Conservation (phyloP, 257 asterid genomes). For the Solanum peruvianum region DNA sequence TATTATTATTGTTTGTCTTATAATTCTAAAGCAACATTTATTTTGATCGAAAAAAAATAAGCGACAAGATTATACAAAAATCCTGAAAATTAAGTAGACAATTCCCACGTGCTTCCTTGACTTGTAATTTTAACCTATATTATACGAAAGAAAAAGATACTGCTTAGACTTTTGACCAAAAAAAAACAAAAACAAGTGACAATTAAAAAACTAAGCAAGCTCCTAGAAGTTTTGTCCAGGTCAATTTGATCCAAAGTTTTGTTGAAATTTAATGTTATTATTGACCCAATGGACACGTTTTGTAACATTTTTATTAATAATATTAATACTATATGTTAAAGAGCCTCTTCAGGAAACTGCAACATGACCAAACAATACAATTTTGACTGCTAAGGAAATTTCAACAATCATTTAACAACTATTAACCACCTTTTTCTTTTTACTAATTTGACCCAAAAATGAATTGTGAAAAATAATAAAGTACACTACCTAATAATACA, state of each 20-base stretch:
- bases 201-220: not conserved
- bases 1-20: too few species aligned
- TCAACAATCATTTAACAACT: not conserved
- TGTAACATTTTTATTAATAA: not conserved
- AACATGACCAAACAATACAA: not conserved
- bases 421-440: not conserved
- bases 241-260: not conserved
- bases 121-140: not conserved
- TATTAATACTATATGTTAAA: not conserved
- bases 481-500: not conserved
- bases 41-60: not conserved
- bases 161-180: not conserved
- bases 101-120: not conserved
- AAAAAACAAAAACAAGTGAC: not conserved
- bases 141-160: not conserved
- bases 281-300: not conserved
- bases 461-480: not conserved
- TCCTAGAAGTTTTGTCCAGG: not conserved
- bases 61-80: not conserved
- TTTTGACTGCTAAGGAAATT: not conserved
- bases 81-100: not conserved
- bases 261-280: not conserved
- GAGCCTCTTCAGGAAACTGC: not conserved
- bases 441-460: not conserved
- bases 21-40: not conserved